A percentile compares a stretch with the other conserved stretches of the same genome.
Evolutionary conservation across 257 asterid genomes (phyloP).

Genomic region (Nicotiana knightiana): DNA sequence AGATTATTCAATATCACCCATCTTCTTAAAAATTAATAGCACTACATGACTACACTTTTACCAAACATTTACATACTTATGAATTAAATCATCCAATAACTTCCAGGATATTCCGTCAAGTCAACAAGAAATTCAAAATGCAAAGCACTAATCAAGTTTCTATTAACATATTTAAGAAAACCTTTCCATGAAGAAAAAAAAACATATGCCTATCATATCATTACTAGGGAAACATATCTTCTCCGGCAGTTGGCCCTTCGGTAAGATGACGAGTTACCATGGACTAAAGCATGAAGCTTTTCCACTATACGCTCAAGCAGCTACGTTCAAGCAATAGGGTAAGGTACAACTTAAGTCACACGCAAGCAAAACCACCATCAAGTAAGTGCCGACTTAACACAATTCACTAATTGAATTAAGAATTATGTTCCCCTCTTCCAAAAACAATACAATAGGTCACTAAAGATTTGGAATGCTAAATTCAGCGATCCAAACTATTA

Average conservation of each 20-base stretch:
- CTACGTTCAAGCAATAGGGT: not conserved
- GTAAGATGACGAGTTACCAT: not conserved
- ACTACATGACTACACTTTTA: not conserved
- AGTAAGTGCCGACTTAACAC: not conserved
- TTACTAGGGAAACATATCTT: not conserved
- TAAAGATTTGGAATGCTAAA: not conserved
- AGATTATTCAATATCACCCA: conserved; percentile 4
- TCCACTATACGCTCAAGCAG: not conserved
- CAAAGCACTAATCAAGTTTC: conserved; percentile 3
- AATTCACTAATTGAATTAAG: not conserved
- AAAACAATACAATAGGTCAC: not conserved
- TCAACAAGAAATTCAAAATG: not conserved
- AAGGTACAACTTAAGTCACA: not conserved
- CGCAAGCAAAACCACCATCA: not conserved
- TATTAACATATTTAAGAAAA: not conserved
- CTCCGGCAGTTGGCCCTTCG: not conserved
- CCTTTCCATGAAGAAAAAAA: not conserved
- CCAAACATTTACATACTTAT: not conserved
- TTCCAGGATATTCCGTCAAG: not conserved
- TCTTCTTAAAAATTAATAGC: not conserved
- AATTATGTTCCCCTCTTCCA: not conserved
- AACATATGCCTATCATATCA: not conserved
- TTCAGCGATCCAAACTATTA: not conserved
- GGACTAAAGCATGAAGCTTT: not conserved
- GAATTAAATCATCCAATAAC: not conserved